Conservation (phyloP, 2,329 filamentous ascomycete species). For the Fulvia fulva region DNA sequence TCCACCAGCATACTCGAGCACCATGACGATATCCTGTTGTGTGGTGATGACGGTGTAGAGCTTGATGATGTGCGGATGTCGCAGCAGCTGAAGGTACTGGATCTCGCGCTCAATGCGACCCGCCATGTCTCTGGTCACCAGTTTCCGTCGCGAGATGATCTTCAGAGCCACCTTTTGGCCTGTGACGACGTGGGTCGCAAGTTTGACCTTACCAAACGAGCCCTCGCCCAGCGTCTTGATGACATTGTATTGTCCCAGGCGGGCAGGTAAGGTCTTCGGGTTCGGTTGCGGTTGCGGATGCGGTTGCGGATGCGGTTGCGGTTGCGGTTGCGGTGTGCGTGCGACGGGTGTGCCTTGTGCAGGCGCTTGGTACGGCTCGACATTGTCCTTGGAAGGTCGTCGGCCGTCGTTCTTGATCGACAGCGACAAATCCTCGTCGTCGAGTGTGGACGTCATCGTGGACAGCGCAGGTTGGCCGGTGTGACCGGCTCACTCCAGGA, state of each 20-base stretch:
- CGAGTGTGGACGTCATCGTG: constrained; percentile 37
- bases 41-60: constrained; percentile 97
- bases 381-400: constrained; percentile 26
- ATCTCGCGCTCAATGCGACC: constrained; percentile 97
- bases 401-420: constrained; percentile 32
- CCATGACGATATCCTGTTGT: constrained; percentile 94
- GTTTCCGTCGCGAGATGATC: constrained; percentile 93
- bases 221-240: constrained; percentile 90
- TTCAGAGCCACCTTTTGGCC: constrained; percentile 95
- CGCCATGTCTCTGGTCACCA: constrained; percentile 96
- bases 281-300: constrained; percentile 31
- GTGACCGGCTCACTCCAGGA: constrained; percentile 9
- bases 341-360: constrained; percentile 23
- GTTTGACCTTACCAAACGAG: constrained; percentile 97
- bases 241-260: constrained; percentile 87
- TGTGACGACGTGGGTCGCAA: constrained; percentile 87
- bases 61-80: constrained; percentile 98
- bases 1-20: constrained; percentile 92
- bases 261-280: constrained; percentile 39
- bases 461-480: constrained; percentile 10
- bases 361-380: constrained; percentile 29
- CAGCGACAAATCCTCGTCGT: constrained; percentile 40
- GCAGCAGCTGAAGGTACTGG: constrained; percentile 89
- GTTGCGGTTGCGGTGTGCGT: constrained; percentile 27
- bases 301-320: too few species aligned